Conservation (phyloP, 352 stramenopile species). For the Globisporangium cederbergense region DNA sequence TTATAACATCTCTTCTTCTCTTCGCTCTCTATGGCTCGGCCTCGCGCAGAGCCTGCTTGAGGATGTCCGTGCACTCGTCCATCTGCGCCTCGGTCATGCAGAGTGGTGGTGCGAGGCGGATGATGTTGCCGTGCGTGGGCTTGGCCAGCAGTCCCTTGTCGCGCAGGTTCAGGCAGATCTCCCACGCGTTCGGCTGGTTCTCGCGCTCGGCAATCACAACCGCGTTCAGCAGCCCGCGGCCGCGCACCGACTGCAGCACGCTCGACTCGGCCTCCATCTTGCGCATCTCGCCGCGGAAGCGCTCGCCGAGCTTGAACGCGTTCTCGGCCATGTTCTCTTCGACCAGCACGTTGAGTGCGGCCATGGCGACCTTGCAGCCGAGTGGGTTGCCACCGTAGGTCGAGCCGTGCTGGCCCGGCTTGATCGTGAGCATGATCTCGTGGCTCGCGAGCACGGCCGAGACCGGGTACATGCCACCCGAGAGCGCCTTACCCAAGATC, state of each 20-base stretch:
- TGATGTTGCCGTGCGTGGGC: slow-evolving; percentile 98
- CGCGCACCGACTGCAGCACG: slow-evolving; percentile 85
- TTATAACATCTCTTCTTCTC: not conserved
- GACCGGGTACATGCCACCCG: slow-evolving; percentile 96
- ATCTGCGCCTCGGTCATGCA: slow-evolving; percentile 94
- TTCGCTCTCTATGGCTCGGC: slow-evolving; percentile 46
- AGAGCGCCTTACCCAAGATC: slow-evolving; percentile 95
- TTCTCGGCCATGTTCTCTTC: slow-evolving; percentile 97
- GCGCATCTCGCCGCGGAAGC: slow-evolving; percentile 90
- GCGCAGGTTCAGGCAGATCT: slow-evolving; percentile 95
- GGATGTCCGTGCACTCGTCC: slow-evolving; percentile 88
- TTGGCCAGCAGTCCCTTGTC: slow-evolving; percentile 97
- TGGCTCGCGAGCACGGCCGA: slow-evolving; percentile 95
- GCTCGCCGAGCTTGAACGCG: slow-evolving; percentile 89
- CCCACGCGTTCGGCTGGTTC: slow-evolving; percentile 87
- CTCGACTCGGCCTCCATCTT: slow-evolving; percentile 48
- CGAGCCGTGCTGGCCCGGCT: slow-evolving; percentile 95
- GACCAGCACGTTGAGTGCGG: slow-evolving; percentile 89
- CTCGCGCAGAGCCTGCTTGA: slow-evolving; percentile 68
- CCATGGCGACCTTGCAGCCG: slow-evolving; percentile 96
- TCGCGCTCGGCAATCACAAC: slow-evolving; percentile 95
- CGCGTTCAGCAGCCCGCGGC: slow-evolving; percentile 96
- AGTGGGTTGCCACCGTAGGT: slow-evolving; percentile 98
- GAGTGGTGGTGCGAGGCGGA: slow-evolving; percentile 95
- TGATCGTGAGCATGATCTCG: slow-evolving; percentile 98